Evolutionary conservation across 306 rosid genomes (phyloP).

Genomic region (Castanopsis chinensis): DNA sequence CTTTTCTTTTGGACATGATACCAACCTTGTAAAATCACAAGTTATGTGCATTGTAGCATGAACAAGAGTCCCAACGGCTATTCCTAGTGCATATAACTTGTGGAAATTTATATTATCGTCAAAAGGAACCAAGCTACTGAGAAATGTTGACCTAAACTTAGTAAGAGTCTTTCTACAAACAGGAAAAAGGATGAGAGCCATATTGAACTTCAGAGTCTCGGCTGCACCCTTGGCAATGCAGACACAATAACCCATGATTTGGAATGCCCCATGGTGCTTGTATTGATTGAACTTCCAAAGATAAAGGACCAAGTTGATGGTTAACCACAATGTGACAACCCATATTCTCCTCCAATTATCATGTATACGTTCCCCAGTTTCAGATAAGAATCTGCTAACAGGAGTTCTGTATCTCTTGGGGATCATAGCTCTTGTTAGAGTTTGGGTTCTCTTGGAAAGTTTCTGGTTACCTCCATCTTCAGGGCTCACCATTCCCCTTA

Average conservation of each 20-base stretch:
- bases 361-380: conserved; percentile 21
- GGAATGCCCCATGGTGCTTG: conserved; percentile 34
- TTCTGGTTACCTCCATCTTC: conserved; percentile 40
- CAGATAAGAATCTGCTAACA: conserved; percentile 26
- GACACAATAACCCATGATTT: conserved; percentile 79
- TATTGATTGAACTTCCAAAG: conserved; percentile 67
- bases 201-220: conserved; percentile 88
- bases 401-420: conserved; percentile 69
- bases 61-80: conserved; percentile 49
- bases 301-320: conserved; percentile 50
- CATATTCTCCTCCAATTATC: conserved; percentile 84
- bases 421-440: conserved; percentile 64
- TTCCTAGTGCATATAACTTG: conserved; percentile 58
- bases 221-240: conserved; percentile 94
- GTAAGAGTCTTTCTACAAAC: conserved; percentile 88
- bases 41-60: conserved; percentile 52
- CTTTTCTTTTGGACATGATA: conserved; percentile 32
- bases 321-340: conserved; percentile 57
- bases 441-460: conserved; percentile 19
- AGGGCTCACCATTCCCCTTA: conserved; percentile 53
- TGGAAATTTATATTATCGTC: conserved; percentile 89
- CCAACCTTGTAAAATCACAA: conserved; percentile 80
- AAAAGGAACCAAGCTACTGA: conserved; percentile 63
- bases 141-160: conserved; percentile 55
- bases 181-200: conserved; percentile 85